These are phyloP conservation scores for Misopates orontium DNA, from an alignment of 257 asterid species.

Conservation along the genomic window DNA sequence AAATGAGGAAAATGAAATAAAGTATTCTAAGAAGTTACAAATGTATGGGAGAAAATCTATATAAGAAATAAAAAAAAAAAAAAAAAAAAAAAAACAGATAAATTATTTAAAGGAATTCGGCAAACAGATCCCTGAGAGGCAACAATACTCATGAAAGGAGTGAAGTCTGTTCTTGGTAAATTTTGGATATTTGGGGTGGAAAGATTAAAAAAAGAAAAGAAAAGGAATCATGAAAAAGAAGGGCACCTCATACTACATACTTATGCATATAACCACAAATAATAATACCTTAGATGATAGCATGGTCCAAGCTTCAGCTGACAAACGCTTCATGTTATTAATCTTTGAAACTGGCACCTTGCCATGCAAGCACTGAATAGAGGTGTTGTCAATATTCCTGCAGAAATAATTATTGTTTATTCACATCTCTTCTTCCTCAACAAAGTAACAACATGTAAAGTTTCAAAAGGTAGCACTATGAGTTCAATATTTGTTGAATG, in stretches of 20 bases:
- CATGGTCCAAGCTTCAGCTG: conserved; percentile 85
- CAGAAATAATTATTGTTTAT: conserved; percentile 32
- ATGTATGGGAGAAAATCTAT: too few relatives aligned
- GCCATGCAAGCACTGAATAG: conserved; percentile 81
- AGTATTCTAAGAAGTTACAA: too few relatives aligned
- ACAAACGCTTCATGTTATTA: conserved; percentile 76
- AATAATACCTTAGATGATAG: conserved; percentile 68
- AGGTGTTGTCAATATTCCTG: conserved; percentile 82
- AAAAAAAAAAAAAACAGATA: too few relatives aligned
- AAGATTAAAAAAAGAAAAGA: too few relatives aligned
- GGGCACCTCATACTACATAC: not conserved
- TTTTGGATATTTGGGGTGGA: too few relatives aligned
- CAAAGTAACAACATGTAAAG: conserved; percentile 9
- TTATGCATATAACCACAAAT: conserved; percentile 30
- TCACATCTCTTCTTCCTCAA: conserved; percentile 18
- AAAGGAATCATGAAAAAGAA: too few relatives aligned
- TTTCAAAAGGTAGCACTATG: conserved; percentile 9
- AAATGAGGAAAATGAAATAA: too few relatives aligned
- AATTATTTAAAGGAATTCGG: too few relatives aligned
- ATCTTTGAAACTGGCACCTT: conserved; percentile 78
- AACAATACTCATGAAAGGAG: too few relatives aligned
- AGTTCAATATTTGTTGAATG: conserved; percentile 12
- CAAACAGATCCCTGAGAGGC: too few relatives aligned
- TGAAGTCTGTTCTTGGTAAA: too few relatives aligned
- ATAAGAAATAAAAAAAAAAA: too few relatives aligned